phyloP scores from a whole-genome alignment of 306 rosid species.

The Nissolia schottii region DNA sequence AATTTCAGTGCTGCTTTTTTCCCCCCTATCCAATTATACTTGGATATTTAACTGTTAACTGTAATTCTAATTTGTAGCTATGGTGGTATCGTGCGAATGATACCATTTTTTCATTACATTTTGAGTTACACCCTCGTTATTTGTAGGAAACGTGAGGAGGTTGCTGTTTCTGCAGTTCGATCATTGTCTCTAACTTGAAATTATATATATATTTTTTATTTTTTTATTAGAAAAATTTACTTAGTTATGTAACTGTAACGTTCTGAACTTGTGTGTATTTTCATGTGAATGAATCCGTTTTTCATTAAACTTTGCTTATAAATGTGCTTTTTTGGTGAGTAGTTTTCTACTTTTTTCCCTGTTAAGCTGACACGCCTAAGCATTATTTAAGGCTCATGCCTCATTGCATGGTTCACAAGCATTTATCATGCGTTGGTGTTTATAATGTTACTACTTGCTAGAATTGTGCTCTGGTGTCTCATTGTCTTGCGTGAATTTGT shows the following conservation, averaged over 20 bases:
- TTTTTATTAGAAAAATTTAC: not conserved
- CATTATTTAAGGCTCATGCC: not conserved
- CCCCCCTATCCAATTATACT: not conserved
- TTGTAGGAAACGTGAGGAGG: too few species aligned
- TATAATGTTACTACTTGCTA: not conserved
- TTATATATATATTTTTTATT: too few species aligned
- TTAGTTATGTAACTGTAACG: not conserved
- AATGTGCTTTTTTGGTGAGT: not conserved
- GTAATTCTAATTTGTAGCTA: not conserved
- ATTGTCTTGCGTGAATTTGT: constrained; percentile 1
- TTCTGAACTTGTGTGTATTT: constrained; percentile 3
- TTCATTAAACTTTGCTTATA: not conserved
- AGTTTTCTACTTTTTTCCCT: not conserved
- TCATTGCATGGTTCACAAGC: not conserved
- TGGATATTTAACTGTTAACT: not conserved
- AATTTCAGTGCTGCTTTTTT: not conserved
- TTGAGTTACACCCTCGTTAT: not conserved
- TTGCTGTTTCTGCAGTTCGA: too few species aligned
- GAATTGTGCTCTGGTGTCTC: not conserved
- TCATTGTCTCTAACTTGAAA: too few species aligned
- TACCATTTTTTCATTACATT: not conserved
- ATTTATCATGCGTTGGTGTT: not conserved
- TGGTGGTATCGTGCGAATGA: not conserved
- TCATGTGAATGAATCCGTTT: not conserved
- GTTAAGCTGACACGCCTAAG: not conserved